Evolutionary conservation across 1,284 basidiomycete species (phyloP), one percentile per base, ranked within the genome.

Genomic region (Tylopilus sp.): DNA sequence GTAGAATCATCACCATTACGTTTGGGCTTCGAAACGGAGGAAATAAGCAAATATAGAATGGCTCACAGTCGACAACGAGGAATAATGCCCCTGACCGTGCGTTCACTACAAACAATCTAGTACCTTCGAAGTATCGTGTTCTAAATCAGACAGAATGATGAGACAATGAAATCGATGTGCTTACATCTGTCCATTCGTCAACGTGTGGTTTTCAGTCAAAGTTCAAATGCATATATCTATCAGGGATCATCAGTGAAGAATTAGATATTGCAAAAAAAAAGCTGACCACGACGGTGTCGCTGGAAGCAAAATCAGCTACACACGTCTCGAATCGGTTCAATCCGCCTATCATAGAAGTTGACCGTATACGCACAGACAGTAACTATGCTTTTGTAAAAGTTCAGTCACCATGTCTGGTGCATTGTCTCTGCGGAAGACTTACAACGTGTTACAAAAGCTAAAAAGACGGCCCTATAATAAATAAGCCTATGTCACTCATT

Each of bases 1-100:
- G 67, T 9, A 72, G 19, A 26, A 70, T 57, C 69, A 73, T 71
- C 10, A 73, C 38, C 5, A 66, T 71, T 71, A 32, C n/a, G 9
- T 22, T 18, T 10, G 73, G 39, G 29, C 12, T 59, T 3, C 39
- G 4, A 3, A 24, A 13, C 12, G 3, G 8, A 10, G 7, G 47
- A 18, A 36, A 57, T 5, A 38, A 6, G 3, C n/a, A 4, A 19
- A 29, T 3, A 4, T 19, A 24, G 7, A 12, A 19, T 1, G 49
- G 58, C 70, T 70, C 29, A 70, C 69, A 4, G 54, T 72, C 70
- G 4, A 54, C 47, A 9, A 61, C 41, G 12, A 8, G 10, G 9
- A 57, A 69, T 19, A 68, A 18, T n/a, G 3, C 3, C 1, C 56
- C 57, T 32, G 36, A 1, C 60, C 65, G 70, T 0, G 6, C 10